Evolutionary conservation across 2,329 filamentous ascomycete species (phyloP), one percentile per base, ranked within the genome.

Genomic region (Botrytis hyacinthi): DNA sequence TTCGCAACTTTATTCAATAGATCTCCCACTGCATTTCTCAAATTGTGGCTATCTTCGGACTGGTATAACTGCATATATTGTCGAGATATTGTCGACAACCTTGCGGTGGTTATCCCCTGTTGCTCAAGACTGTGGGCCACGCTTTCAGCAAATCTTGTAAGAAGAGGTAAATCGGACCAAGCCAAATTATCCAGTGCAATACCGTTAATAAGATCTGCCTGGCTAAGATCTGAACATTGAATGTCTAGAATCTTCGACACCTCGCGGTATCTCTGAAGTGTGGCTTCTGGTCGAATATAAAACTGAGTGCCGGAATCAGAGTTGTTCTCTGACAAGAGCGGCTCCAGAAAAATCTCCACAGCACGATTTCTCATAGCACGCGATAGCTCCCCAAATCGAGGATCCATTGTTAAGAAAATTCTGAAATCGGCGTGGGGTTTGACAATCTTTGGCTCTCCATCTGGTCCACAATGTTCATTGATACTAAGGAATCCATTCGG

Each of bases 331-430:
- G 40, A 32, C 9, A 70, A 42, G 14, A 80, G 44, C 60, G 82
- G 82, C 75, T 90, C 86, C 63, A 99, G 85, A 79, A 91, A 96
- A 16, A 99, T 92, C 82, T 99, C 97, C 40, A 98, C 87, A 67
- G 94, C 94, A 81, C 96, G 90, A 82, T 99, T 99, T 73, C 97
- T 88, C 96, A 99, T 99, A 0, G 96, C 96, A 76, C 96, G 89
- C 5, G 96, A 99, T 14, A 99, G 86, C 82, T 99, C 96, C 29
- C 96, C 97, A 81, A 97, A 93, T 68, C 91, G 90, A 63, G 96
- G 91, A 81, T 99, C 95, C 85, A 97, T 92, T 0, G 95, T 98
- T 81, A 99, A 85, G 82, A 99, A 98, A 32, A 99, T 90, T 73
- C 95, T 89, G 83, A 99, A 99, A 75, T 94, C 89, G 0, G 92